Percentiles rank a stretch among this genome's conserved stretches.
These are phyloP conservation scores for Sapria himalayana DNA, from an alignment of 345 rosid species.

Conservation along the genomic window DNA sequence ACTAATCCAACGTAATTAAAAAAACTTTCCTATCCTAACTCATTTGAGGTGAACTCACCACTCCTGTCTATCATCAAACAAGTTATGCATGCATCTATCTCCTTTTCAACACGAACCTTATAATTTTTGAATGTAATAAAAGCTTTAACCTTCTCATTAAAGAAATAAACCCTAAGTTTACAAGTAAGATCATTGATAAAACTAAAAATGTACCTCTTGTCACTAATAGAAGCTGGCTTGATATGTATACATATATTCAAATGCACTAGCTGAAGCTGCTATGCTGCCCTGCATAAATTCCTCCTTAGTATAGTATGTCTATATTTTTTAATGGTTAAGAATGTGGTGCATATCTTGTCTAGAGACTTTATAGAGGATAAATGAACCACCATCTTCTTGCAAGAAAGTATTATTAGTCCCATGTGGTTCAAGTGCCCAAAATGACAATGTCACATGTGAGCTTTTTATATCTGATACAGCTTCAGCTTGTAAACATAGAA, in stretches of 20 bases:
- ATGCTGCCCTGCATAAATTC: constrained; percentile 2
- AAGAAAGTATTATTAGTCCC: not conserved
- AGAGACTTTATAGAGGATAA: not conserved
- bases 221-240: not conserved
- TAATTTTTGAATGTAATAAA: not conserved
- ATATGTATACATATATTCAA: constrained; percentile 3
- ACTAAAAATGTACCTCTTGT: constrained; percentile 4
- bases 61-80: not conserved
- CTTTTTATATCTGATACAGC: not conserved
- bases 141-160: constrained; percentile 3
- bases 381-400: constrained; percentile 5
- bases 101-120: too few species aligned
- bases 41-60: not conserved
- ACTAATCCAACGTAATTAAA: constrained; percentile 5
- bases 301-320: constrained; percentile 4
- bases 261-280: constrained; percentile 1
- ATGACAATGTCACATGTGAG: constrained; percentile 4
- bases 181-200: constrained; percentile 10
- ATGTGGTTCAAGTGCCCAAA: constrained; percentile 4
- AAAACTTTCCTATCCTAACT: too few species aligned
- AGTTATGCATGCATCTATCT: not conserved
- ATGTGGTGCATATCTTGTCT: not conserved
- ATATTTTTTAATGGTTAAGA: constrained; percentile 1
- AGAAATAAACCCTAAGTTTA: constrained; percentile 7
- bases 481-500: not conserved